A percentile compares a stretch with the other conserved stretches of the same genome.
Conservation (phyloP, 192 early-diverging fungal genomes). For the Coemansia sp. region DNA sequence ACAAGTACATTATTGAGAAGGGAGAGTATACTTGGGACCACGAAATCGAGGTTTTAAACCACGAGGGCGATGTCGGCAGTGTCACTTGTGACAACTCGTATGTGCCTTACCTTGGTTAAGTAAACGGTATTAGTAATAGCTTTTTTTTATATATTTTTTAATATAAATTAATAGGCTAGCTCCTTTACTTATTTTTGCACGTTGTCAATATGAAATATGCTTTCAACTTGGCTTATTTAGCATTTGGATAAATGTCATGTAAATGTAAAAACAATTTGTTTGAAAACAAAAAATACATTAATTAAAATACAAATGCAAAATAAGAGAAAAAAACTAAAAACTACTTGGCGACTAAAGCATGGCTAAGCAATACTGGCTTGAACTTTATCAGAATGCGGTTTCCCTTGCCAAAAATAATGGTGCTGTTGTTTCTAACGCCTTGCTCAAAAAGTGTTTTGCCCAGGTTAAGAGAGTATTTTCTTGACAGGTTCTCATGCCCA, state of each 20-base stretch:
- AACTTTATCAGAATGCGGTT: background rate
- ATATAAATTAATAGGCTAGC: too few species aligned
- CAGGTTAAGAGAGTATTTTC: background rate
- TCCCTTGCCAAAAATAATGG: background rate
- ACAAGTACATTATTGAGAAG: conserved; percentile 12
- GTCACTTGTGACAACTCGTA: conserved; percentile 10
- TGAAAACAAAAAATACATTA: background rate
- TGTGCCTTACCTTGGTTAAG: background rate
- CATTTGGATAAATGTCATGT: too few species aligned
- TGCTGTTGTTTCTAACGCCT: background rate
- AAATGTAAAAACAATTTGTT: background rate
- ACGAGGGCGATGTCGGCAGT: background rate
- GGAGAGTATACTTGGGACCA: conserved; percentile 7
- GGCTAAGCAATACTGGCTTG: background rate
- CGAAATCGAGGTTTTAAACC: conserved; percentile 1
- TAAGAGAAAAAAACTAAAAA: background rate
- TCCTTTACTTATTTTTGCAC: too few species aligned
- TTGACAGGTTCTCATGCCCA: background rate
- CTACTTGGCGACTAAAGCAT: background rate
- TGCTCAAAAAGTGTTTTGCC: conserved; percentile 5
- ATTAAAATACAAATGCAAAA: background rate
- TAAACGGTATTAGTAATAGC: background rate
- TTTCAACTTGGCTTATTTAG: background rate
- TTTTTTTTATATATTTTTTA: background rate
- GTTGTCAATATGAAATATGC: too few species aligned